phyloP scores from a whole-genome alignment of 257 asterid genomes.

The Gynochthodes officinalis region DNA sequence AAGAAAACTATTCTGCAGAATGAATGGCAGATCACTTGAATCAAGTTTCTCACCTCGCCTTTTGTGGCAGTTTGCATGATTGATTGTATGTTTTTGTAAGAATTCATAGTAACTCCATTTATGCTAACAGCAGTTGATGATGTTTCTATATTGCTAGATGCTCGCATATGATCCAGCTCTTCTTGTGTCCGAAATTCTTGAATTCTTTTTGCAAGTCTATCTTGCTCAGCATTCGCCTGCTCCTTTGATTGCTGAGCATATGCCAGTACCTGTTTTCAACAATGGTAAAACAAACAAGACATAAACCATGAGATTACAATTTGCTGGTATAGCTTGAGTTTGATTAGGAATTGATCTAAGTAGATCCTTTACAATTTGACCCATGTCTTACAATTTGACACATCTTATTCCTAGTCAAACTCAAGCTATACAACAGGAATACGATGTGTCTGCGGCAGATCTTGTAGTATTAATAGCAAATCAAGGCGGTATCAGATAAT shows the following conservation, averaged over 20 bases:
- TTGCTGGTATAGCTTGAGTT: background rate
- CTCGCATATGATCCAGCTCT: slow-evolving; percentile 67
- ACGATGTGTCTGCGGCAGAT: background rate
- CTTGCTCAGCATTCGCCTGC: slow-evolving; percentile 85
- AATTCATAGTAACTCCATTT: slow-evolving; percentile 62
- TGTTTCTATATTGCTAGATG: slow-evolving; percentile 53
- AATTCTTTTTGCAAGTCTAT: slow-evolving; percentile 90
- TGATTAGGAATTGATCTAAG: background rate
- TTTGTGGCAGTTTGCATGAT: slow-evolving; percentile 67
- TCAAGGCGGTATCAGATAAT: background rate
- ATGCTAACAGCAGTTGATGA: slow-evolving; percentile 56
- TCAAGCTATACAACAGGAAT: too few relatives aligned
- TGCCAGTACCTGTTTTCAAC: slow-evolving; percentile 79
- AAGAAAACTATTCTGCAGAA: background rate
- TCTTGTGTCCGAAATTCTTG: slow-evolving; percentile 94
- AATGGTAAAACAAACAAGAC: slow-evolving; percentile 9
- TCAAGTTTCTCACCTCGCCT: slow-evolving; percentile 70
- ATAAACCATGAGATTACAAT: slow-evolving; percentile 1
- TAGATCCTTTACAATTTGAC: background rate
- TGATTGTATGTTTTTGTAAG: slow-evolving; percentile 66
- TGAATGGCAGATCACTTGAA: slow-evolving; percentile 14
- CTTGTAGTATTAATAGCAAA: background rate
- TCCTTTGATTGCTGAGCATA: slow-evolving; percentile 97
- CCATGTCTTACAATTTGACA: too few relatives aligned
- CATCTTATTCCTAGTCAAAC: too few relatives aligned